Evolutionary conservation across 495 filamentous ascomycete species (phyloP), one percentile per base, ranked within the genome.

Genomic region (Tuber indicum): DNA sequence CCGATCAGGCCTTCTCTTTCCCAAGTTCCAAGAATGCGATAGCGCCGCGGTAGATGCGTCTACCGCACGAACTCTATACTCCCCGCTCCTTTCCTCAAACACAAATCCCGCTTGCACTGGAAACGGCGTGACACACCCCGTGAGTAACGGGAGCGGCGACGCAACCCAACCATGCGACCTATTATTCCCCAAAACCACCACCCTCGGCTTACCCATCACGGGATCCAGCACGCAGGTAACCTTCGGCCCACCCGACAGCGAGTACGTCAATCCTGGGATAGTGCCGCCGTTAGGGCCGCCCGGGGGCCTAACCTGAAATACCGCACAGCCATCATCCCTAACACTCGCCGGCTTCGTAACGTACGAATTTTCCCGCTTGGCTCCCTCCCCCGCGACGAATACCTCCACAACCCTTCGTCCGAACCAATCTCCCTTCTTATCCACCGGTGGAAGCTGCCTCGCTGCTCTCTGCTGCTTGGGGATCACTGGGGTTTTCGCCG

Each of bases 361-460:
- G 72, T 81, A 81, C 41, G 49, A 52, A 41, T 72, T 75, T 17
- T 78, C 76, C 47, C 70, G 79, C 36, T 44, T 72, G 66, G 62
- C 76, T n/a, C 81, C 81, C 72, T 82, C 81, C 39, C 81, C 81
- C 47, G 77, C 73, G 17, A 74, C 74, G 32, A 83, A 77, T 26
- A 83, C 69, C 71, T 83, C 81, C 21, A 83, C 76, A 19, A 78
- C 80, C 58, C 80, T 81, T 72, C 81, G 77, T 39, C 81, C 76
- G 36, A 82, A 81, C 80, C 79, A 82, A 66, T 82, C 74, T 1
- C 78, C 81, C 10, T 72, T 80, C 70, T 49, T 79, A 41, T 73
- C 70, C 73, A 73, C 73, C 9, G 81, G 81, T 6, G 81, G 77
- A 45, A 83, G 71, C 49, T 79, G 75, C 44, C 70, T 73, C 49